phyloP scores from a whole-genome alignment of 371 early-diverging fungal genomes.

The Rhizopus sp. region DNA sequence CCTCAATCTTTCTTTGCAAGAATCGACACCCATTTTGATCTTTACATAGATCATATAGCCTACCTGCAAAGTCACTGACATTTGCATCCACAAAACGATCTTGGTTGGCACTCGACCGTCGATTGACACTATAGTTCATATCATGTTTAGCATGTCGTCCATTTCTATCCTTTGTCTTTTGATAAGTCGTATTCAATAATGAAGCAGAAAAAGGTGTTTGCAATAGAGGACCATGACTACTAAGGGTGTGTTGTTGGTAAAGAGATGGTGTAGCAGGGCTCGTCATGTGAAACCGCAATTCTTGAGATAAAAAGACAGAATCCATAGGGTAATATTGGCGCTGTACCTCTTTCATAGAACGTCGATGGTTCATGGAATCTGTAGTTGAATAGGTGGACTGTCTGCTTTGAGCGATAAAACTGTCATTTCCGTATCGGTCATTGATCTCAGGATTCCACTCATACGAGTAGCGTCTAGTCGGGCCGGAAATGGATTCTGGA shows the following conservation, averaged over 20 bases:
- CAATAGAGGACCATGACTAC: not conserved
- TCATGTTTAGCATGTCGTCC: not conserved
- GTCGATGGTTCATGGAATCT: too few relatives aligned
- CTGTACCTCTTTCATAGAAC: too few relatives aligned
- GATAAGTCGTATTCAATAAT: not conserved
- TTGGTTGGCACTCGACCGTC: not conserved
- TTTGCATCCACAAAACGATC: constrained; percentile 61
- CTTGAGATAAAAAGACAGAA: too few relatives aligned
- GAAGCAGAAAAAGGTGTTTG: not conserved
- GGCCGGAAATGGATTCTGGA: too few relatives aligned
- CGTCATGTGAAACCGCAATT: too few relatives aligned
- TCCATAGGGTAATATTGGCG: too few relatives aligned
- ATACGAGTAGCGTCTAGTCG: not conserved
- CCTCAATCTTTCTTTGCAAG: constrained; percentile 81
- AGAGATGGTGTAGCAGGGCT: constrained; percentile 1
- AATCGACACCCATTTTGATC: constrained; percentile 93
- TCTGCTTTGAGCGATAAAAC: too few relatives aligned
- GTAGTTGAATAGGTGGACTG: too few relatives aligned
- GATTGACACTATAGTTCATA: constrained; percentile 1
- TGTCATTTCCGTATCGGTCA: not conserved
- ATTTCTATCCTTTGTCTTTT: not conserved
- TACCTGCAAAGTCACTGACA: constrained; percentile 70
- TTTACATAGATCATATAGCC: constrained; percentile 78
- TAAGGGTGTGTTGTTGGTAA: constrained; percentile 5
- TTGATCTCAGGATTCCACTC: not conserved